Evolutionary conservation across 805 yeast genomes (phyloP).

Genomic region (Spathaspora girioi): DNA sequence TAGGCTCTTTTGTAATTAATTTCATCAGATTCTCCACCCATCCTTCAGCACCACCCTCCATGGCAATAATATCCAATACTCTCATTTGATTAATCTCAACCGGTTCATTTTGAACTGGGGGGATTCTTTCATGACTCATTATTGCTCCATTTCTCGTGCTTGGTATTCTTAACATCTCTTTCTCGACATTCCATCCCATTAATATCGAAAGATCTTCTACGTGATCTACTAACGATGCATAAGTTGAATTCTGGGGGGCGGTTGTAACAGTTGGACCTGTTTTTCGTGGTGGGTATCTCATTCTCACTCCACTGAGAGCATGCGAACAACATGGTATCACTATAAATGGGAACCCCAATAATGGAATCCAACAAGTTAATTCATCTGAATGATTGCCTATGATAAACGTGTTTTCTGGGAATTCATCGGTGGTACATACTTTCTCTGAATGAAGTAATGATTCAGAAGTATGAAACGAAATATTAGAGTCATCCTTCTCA

Average conservation of each 20-base stretch:
- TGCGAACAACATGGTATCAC: slow-evolving; percentile 97
- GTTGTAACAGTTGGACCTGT: not conserved
- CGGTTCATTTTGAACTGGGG: slow-evolving; percentile 18
- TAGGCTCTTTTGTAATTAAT: slow-evolving; percentile 64
- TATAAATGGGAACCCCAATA: slow-evolving; percentile 80
- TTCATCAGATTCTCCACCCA: slow-evolving; percentile 83
- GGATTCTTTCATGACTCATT: slow-evolving; percentile 53
- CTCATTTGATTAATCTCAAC: slow-evolving; percentile 32
- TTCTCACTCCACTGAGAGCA: slow-evolving; percentile 70
- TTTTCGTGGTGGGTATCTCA: slow-evolving; percentile 54
- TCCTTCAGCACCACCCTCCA: slow-evolving; percentile 87
- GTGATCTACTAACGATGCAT: slow-evolving; percentile 83
- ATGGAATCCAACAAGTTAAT: slow-evolving; percentile 91
- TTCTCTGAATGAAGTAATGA: slow-evolving; percentile 48
- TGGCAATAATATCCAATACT: slow-evolving; percentile 57
- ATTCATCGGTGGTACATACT: slow-evolving; percentile 58
- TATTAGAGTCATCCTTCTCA: slow-evolving; percentile 18
- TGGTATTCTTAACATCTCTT: slow-evolving; percentile 88
- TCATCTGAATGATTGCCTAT: slow-evolving; percentile 97
- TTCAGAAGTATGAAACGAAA: slow-evolving; percentile 51
- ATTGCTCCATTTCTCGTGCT: slow-evolving; percentile 92
- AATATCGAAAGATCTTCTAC: slow-evolving; percentile 63
- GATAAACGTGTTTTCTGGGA: slow-evolving; percentile 68
- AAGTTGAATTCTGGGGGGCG: slow-evolving; percentile 47
- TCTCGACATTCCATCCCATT: slow-evolving; percentile 82